Base-by-base conservation (phyloP, 2,329 filamentous ascomycete species). In the Dryadomyces quercus-mongolicae region DNA sequence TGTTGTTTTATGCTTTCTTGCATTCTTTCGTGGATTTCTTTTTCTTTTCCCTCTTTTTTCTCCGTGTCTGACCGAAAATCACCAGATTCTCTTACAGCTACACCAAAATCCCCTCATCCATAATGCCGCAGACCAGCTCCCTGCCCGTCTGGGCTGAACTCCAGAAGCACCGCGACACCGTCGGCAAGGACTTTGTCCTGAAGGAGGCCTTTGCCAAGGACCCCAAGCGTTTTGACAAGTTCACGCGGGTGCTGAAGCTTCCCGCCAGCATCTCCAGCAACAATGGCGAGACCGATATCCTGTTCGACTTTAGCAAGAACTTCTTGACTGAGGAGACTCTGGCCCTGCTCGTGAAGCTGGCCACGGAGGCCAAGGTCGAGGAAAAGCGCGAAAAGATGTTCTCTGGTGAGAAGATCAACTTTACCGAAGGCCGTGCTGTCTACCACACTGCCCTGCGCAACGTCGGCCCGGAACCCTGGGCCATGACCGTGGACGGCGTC, bases 221-320 rank as follows among this genome's bases (percentile, higher is more conserved):
- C 69, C 83, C 90, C 51, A 69, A 86, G 67, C 89, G 93, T 59
- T 97, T 96, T 76, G 73, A 85, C 66, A 95, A 93, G 73, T 91
- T 95, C 76, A 87, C 84, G 68, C 87, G 84, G 69, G 88, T 81
- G 65, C 95, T 97, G 72, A 75, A 80, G 63, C 90, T 94, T 71
- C 76, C 83, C 34, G 91, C 88, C 71, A 70, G 80, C 53, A 84
- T 86, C 62, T 88, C 94, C 65, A 65, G 65, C 58, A 61, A 59
- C 52, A 56, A 61, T 53, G 60, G 61, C 58, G 79, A 78, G 65
- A 84, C 82, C 62, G 89, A 96, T 61, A 93, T 94, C 65, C 81
- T 98, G 60, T 98, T 97, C 72, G 93, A 98, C 73, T 98, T 95
- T 75, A 93, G 86, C 76, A 98, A 98, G 83, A 98, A 98, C 81